A percentile compares a stretch with the other conserved stretches of the same genome.
These are phyloP conservation scores for Monascus ruber DNA, from an alignment of 2,329 filamentous ascomycete genomes.

Conservation along the genomic window DNA sequence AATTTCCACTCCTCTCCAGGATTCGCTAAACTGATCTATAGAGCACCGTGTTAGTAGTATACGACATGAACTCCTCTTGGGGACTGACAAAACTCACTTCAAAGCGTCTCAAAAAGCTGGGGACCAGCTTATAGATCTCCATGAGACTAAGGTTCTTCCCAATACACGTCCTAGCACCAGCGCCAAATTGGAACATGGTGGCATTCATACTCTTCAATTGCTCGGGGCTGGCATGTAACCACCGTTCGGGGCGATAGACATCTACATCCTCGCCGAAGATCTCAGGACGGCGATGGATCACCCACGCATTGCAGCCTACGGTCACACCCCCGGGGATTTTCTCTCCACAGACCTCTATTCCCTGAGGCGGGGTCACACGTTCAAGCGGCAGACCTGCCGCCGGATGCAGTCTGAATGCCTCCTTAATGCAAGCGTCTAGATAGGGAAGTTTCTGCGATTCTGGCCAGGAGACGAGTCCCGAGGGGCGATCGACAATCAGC, in stretches of 20 bases:
- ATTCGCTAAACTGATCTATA: slow-evolving; percentile 5
- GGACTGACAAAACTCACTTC: not conserved
- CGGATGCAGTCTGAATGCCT: slow-evolving; percentile 27
- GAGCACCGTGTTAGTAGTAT: no score
- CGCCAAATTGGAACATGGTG: slow-evolving; percentile 19
- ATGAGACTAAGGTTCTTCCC: slow-evolving; percentile 23
- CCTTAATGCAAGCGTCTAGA: slow-evolving; percentile 24
- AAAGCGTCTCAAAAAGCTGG: slow-evolving; percentile 12
- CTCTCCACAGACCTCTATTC: slow-evolving; percentile 17
- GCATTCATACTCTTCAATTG: slow-evolving; percentile 19
- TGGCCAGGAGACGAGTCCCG: slow-evolving; percentile 10
- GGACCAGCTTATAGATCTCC: slow-evolving; percentile 24
- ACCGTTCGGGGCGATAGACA: slow-evolving; percentile 34
- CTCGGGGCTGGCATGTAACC: slow-evolving; percentile 25
- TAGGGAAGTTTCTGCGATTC: slow-evolving; percentile 22
- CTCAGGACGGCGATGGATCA: slow-evolving; percentile 27
- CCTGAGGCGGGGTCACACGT: slow-evolving; percentile 20
- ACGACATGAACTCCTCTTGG: no score
- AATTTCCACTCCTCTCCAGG: slow-evolving; percentile 6
- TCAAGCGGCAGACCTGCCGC: slow-evolving; percentile 23
- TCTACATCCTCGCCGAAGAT: slow-evolving; percentile 31
- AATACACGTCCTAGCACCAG: slow-evolving; percentile 18
- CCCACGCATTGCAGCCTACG: slow-evolving; percentile 35
- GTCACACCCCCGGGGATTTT: slow-evolving; percentile 28
- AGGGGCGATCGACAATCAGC: slow-evolving; percentile 3